Base-by-base conservation (phyloP, 2,329 filamentous ascomycete genomes). In the Cladobotryum protrusum region DNA sequence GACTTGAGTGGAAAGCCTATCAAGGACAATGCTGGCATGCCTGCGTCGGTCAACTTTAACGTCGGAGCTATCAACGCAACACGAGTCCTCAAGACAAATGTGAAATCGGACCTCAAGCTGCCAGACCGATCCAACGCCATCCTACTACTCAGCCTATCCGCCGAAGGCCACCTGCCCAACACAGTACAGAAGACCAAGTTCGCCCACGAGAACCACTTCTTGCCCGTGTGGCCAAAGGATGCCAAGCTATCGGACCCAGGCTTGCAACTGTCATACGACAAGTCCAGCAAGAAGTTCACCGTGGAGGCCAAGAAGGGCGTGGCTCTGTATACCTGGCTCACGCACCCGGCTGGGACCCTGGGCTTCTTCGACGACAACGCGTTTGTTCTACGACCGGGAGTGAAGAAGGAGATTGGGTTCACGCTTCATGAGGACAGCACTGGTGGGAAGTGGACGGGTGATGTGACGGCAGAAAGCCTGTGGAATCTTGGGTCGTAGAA, bases 311-410 rank as follows among this genome's bases (percentile, higher is more conserved):
- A 44, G 5, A 47, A 48, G 34, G 45, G 41, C 18, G 55, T 57
- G 5, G 47, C 55, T 13, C 43, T 56, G 7, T 57, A 57, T 20
- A 54, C 52, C 3, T 57, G 55, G 55, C 33, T 57, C 14, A 54
- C 48, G 11, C 53, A 57, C 37, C 50, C 54, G 2, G 52, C 45
- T 12, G 54, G 50, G 2, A 45, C 48, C 14, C 43, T 54, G 41
- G 53, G 55, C 5, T 56, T 57, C 45, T 57, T 57, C 17, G 51
- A 57, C 3, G 53, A 56, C 13, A 57, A 57, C 37, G 53, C 53
- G 4, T 57, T 57, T 41, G 47, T 57, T 13, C 32, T 57, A 15
- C 15, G 35, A 1, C 55, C 53, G 1, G 53, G 53, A 1, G 43
- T 55, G 42, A 57, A 55, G 47, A 54, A 35, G 18, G 47, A 54